These are phyloP conservation scores for Ogataea neopini DNA, from an alignment of 805 yeast species.

Conservation along the genomic window DNA sequence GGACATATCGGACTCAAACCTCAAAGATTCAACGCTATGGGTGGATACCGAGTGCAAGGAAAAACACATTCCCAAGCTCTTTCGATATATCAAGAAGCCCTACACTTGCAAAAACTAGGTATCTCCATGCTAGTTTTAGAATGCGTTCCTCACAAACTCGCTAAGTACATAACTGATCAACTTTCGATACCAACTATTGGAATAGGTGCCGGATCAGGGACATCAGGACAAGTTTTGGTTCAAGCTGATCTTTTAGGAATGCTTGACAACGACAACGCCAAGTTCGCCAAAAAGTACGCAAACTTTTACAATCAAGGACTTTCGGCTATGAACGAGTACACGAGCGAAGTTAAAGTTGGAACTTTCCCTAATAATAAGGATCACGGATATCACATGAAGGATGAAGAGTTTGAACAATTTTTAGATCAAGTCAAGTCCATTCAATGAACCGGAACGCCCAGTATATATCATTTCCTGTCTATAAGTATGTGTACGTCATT, in stretches of 20 bases:
- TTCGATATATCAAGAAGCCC: conserved; percentile 64
- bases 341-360: conserved; percentile 53
- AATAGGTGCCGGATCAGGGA: conserved; percentile 86
- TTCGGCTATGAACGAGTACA: conserved; percentile 54
- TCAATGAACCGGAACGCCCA: conserved; percentile 2
- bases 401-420: conserved; percentile 55
- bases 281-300: conserved; percentile 75
- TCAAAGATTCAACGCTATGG: conserved; percentile 72
- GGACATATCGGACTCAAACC: conserved; percentile 95
- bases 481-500: conserved; percentile 4
- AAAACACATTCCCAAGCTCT: conserved; percentile 54
- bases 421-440: conserved; percentile 27
- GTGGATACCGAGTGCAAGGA: conserved; percentile 92
- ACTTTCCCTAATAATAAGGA: conserved; percentile 59
- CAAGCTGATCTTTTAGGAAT: conserved; percentile 82
- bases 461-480: conserved; percentile 11
- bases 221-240: conserved; percentile 90
- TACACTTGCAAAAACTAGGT: conserved; percentile 71
- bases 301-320: conserved; percentile 50
- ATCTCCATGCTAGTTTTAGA: conserved; percentile 76
- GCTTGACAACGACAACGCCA: conserved; percentile 57
- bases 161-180: conserved; percentile 58
- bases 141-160: conserved; percentile 79
- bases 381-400: conserved; percentile 72
- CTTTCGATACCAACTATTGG: conserved; percentile 84